These are phyloP conservation scores for Aspergillus sp. DNA, from an alignment of 2,329 filamentous ascomycete species.

Conservation along the genomic window DNA sequence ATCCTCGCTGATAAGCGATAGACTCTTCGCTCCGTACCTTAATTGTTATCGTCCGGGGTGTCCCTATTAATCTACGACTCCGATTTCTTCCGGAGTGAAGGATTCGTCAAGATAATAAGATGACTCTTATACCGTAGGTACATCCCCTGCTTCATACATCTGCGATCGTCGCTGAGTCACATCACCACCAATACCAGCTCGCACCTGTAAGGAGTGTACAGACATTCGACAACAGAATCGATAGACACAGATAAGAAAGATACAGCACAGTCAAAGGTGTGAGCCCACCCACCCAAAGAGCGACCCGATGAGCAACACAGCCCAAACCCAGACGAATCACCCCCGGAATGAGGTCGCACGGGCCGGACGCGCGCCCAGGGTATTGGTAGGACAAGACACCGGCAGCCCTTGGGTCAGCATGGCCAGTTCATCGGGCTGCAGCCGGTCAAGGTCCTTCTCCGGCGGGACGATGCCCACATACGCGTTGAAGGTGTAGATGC, in stretches of 20 bases:
- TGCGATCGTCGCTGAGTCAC: too few species aligned
- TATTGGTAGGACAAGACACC: conserved; percentile 29
- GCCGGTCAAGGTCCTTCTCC: conserved; percentile 31
- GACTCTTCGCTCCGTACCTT: not conserved
- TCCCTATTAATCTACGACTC: not conserved
- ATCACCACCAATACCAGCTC: too few species aligned
- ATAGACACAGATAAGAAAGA: not conserved
- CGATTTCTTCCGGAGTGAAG: not conserved
- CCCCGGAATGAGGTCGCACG: conserved; percentile 1
- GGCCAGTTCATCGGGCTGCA: conserved; percentile 33
- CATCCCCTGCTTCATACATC: too few species aligned
- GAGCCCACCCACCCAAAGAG: not conserved
- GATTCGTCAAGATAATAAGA: too few species aligned
- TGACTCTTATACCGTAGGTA: too few species aligned
- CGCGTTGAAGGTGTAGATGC: conserved; percentile 59
- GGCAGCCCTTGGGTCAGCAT: conserved; percentile 28
- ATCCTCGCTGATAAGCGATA: not conserved
- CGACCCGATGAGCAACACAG: not conserved
- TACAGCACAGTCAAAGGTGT: not conserved
- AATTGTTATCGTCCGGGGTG: not conserved
- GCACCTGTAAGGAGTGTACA: not conserved
- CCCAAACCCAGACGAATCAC: not conserved
- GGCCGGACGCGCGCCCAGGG: conserved; percentile 14
- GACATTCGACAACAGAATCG: too few species aligned
- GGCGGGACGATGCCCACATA: conserved; percentile 53